Evolutionary conservation across 2,329 filamentous ascomycete species (phyloP), one percentile per base, ranked within the genome.

Genomic region (Colletotrichum lindemuthianum): DNA sequence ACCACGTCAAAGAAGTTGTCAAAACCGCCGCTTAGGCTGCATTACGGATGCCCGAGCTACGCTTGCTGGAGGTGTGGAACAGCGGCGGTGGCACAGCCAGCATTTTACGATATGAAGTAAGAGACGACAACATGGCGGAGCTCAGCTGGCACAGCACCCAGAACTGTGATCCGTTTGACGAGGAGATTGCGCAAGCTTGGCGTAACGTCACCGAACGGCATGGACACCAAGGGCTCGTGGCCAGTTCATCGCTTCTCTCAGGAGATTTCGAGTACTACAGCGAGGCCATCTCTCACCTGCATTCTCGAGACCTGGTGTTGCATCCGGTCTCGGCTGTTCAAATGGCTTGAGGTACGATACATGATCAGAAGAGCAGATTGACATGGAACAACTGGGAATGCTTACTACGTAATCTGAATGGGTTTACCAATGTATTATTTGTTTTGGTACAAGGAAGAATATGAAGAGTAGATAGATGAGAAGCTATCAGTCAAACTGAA

Each of bases 211-310:
- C 36, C 33, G 6, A 10, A 7, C 10, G 16, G 16, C 54, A 49
- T 40, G 43, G 16, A 8, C 44, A 32, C 2, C 6, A 3, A 8
- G 44, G 8, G 2, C 12, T 49, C 13, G 15, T 0, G 1, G 9
- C 33, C 7, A 9, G 11, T 3, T 24, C 34, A 13, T 12, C 15
- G 12, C 16, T 49, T 8, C 5, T 57, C 4, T 24, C 34, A 12
- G 54, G 44, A 5, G 54, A 57, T 9, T 57, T 57, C 12, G 36
- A 39, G 16, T 57, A 49, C 8, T 57, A 57, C 36, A 44, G 54
- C n/a, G 47, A 43, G 10, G 39, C 24, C 2, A 40, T 57, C 12
- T 36, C 43, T 16, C 10, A 40, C 9, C 6, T 57, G 44, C 39
- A 40, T 12, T 57, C 54, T 10, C 12, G 36, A 39, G 16, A 33